Evolutionary conservation across 495 filamentous ascomycete species (phyloP).

Genomic region (Hypoxylon fragiforme): DNA sequence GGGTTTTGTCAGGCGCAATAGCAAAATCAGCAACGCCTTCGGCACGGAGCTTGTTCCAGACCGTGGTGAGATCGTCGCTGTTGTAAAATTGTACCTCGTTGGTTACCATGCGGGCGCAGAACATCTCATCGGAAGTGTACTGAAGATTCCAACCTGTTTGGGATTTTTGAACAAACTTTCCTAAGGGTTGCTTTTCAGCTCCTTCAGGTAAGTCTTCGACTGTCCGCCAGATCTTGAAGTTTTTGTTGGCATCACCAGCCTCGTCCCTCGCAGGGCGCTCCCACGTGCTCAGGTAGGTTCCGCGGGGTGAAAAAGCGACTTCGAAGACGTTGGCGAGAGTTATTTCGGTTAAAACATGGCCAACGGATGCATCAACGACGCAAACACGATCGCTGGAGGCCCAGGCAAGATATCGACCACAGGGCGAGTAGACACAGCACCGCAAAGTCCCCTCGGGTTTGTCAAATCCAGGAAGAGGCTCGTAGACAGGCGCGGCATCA

Average conservation of each 20-base stretch:
- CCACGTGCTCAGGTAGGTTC: conserved; percentile 95
- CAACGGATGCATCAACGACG: conserved; percentile 79
- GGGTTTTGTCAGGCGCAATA: conserved; percentile 81
- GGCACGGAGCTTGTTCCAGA: conserved; percentile 92
- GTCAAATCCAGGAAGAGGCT: conserved; percentile 78
- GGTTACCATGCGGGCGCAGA: conserved; percentile 89
- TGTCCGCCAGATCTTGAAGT: conserved; percentile 93
- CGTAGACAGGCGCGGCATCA: conserved; percentile 87
- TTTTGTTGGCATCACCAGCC: conserved; percentile 88
- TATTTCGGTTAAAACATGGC: conserved; percentile 74
- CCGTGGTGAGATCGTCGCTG: conserved; percentile 76
- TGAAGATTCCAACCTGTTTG: conserved; percentile 97
- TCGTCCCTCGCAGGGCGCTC: conserved; percentile 91
- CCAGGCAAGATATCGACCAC: conserved; percentile 94
- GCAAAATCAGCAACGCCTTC: conserved; percentile 93
- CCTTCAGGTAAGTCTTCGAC: conserved; percentile 58
- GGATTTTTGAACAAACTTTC: conserved; percentile 89
- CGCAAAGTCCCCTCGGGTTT: conserved; percentile 92
- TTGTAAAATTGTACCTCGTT: conserved; percentile 98
- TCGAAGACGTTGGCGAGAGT: conserved; percentile 84
- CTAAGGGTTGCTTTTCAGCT: conserved; percentile 71
- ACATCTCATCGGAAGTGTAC: conserved; percentile 89
- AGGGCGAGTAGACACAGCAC: conserved; percentile 92
- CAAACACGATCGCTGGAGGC: conserved; percentile 85
- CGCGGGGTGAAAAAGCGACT: conserved; percentile 87